Evolutionary conservation across 257 asterid genomes (phyloP), one percentile per base, ranked within the genome.

Genomic region (Linderniella brevidens): DNA sequence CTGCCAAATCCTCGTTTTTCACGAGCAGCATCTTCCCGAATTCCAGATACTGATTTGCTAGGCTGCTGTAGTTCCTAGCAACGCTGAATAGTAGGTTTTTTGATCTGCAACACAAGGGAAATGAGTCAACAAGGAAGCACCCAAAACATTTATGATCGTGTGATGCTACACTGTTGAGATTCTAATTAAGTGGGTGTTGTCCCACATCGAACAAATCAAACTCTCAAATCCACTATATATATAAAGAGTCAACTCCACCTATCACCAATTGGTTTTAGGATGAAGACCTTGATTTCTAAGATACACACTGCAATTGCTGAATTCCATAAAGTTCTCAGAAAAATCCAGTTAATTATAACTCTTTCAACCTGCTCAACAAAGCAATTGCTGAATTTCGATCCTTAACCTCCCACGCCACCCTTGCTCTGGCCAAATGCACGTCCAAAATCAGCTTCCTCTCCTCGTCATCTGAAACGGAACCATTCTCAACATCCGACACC

Each of bases 341-440:
- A 25, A 25, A 25, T 25, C 32, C 6, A 6, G 4, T 25, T 25
- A 25, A 3, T 25, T 25, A 25, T 25, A 25, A 25, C 32, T 25
- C 32, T 25, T 25, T 2, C 32, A 2, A 77, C 64, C 98, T 78
- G 69, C 69, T 78, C 47, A 90, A 73, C 65, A 90, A 60, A 0
- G 82, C 66, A 13, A 79, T 47, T 0, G 94, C 78, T 59, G 79
- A 67, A 71, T 75, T 79, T 16, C 77, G 62, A 63, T 90, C 96
- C 5, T 65, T 62, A 58, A 77, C 81, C 59, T 85, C 96, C 93
- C 94, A 90, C n/a, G 85, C 79, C 13, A 88, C 69, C 55, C 81
- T 71, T 4, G 98, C 65, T 56, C 98, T 68, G 45, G 94, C 87
- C 5, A 90, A 53, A 64, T 78, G 79, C 41, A 90, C 70, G 68